phyloP scores from a whole-genome alignment of 202 grass and related monocot species.

The Dendrocalamus latiflorus region DNA sequence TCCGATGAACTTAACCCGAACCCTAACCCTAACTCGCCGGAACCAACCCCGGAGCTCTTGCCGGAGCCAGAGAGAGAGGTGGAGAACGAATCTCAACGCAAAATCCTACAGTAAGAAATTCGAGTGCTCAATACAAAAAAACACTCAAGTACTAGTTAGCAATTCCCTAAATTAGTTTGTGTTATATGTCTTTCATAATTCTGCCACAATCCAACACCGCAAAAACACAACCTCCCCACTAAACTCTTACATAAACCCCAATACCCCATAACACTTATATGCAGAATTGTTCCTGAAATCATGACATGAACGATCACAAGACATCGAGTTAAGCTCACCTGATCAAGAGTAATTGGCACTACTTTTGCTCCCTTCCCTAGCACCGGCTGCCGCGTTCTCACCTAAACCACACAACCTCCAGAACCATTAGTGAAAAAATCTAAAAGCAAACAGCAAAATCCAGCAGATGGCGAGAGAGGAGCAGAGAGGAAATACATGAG shows the following conservation, averaged over 20 bases:
- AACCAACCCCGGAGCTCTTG: too few relatives aligned
- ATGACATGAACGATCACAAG: slow-evolving; percentile 11
- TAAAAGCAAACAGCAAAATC: not conserved
- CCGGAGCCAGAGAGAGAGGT: too few relatives aligned
- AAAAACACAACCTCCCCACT: not conserved
- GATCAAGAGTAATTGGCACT: slow-evolving; percentile 90
- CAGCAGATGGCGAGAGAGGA: not conserved
- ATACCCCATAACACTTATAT: not conserved
- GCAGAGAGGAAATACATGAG: slow-evolving; percentile 39
- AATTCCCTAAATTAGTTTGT: too few relatives aligned
- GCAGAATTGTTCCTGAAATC: not conserved
- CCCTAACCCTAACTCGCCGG: too few relatives aligned
- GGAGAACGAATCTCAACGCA: too few relatives aligned
- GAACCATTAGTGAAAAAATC: slow-evolving; percentile 18
- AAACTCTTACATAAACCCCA: slow-evolving; percentile 16
- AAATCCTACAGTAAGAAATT: too few relatives aligned
- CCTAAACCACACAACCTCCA: slow-evolving; percentile 36
- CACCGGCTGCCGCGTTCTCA: slow-evolving; percentile 62
- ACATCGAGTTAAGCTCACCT: slow-evolving; percentile 44
- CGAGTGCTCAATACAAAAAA: too few relatives aligned
- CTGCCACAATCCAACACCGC: not conserved
- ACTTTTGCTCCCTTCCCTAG: slow-evolving; percentile 83
- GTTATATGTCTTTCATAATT: not conserved
- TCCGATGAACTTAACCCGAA: too few relatives aligned
- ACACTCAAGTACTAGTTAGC: too few relatives aligned